Base-by-base conservation (phyloP, 2,329 filamentous ascomycete genomes). In the Pseudocercospora crystallina region DNA sequence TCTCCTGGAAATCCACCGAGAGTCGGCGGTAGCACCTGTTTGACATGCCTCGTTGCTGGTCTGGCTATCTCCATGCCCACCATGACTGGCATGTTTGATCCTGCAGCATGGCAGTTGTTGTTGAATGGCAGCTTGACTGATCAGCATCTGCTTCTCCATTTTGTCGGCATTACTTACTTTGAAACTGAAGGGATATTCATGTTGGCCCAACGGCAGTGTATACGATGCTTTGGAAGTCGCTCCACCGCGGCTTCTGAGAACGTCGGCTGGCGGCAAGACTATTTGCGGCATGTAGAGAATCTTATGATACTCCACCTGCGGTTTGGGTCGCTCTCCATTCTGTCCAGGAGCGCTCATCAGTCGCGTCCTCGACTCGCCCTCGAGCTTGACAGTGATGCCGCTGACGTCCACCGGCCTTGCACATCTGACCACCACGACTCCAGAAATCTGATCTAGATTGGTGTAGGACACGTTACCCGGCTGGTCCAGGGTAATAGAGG, bases 1-100 rank as follows among this genome's bases (percentile, higher is more conserved):
- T 91, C 84, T 30, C 86, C 86, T 0, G 89, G 89, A 59, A 94
- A 91, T 2, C 89, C 90, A n/a, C 81, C 88, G 47, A 97, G 75
- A 4, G 90, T 95, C 0, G 94, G 94, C 5, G 94, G 94, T 9
- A 99, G 77, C 0, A 91, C 95, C 61, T 84, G 84, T 65, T 87
- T 94, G 57, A 94, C 83, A 73, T 99, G 94, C 40, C 73, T 74
- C 37, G 71, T 70, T 2, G 76, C 71, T 5, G 73, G 69, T 56
- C 69, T 71, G 14, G 75, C 73, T 30, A 79, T 64, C 37, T 77
- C 74, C 43, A 76, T 61, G n/a, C 69, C 68, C 43, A 71, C 72
- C 43, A 78, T 67, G 34, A 70, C 71, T 4, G 73, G 69, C 36
- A 71, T 65, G 50, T 66, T 71, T 52, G 65, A 61, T 13, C 50